Base-by-base conservation (phyloP, 768 basidiomycete genomes). In the Lyophyllum atratum region DNA sequence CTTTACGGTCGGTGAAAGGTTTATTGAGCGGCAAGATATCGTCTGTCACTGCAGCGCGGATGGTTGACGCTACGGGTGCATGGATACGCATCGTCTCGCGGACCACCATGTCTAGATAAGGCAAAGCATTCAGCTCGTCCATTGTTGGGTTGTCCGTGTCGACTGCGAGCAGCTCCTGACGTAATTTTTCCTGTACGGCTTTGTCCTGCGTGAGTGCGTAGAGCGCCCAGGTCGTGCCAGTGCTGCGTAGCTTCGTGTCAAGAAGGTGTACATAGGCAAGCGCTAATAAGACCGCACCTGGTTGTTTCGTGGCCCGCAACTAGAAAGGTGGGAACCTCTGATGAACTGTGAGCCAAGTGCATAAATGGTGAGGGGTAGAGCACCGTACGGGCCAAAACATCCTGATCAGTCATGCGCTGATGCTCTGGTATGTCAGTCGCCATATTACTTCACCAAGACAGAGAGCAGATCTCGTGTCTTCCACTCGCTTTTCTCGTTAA, bases 51-150 rank as follows among this genome's bases (percentile, higher is more conserved):
- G 85, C 81, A 1, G 76, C 64, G 8, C 84, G 71, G 8, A 74
- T 54, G 0, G 77, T 78, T 12, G 59, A 61, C 0, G 78, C 70
- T 3, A 87, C 78, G 0, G 85, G 85, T 0, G 84, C 51, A 57
- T 88, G 76, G 1, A 85, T 46, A 0, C 87, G 80, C 54, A 89
- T 67, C 0, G 79, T 81, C 69, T 89, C 88, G 8, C 81, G 78
- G 2, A 87, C 75, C 8, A 88, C 79, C 19, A 74, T 74, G 59
- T 90, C 90, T 17, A 92, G 82, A 63, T 88, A 90, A 0, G 86
- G 80, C 4, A 93, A 74, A 2, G 79, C 73, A 54, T 82, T 80
- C 1, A 92, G 77, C 31, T 85, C 79, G 29, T 92, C 89, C 85
- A 90, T 89, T 3, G 79, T 77, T 2, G 89, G 88, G 0, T 70